Evolutionary conservation across 768 basidiomycete genomes (phyloP), one percentile per base, ranked within the genome.

Genomic region (Stropharia rugosoannulata): DNA sequence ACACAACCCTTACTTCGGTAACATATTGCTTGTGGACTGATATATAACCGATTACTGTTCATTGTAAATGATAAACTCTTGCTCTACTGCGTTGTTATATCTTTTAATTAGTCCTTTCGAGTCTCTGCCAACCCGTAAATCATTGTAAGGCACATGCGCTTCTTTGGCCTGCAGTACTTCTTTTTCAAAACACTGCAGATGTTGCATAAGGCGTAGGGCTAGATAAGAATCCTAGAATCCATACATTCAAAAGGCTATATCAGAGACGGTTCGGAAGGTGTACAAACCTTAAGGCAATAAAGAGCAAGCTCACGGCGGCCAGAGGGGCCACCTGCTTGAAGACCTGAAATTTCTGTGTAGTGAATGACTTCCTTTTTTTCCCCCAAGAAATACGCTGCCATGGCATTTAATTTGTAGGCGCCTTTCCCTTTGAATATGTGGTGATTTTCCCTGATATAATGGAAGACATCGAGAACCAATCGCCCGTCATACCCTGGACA

Each of bases 361-460:
- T 94, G 90, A 19, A 98, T 93, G 58, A 96, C 95, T 67, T 97
- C 96, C 69, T 98, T 98, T 68, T 93, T 92, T 70, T 98, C 92
- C 25, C 92, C 91, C 3, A 98, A 77, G 69, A 96, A 97, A 61
- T 92, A 89, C 9, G 89, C 86, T 63, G 95, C 95, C 50, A 97
- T 93, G 7, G 90, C 86, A 68, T 95, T 94, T 63, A 98, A 85
- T 15, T 93, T 93, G 69, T 95, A 96, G 59, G 88, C 91, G 10
- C 95, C 86, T 2, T 94, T 73, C 64, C 95, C 96, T 27, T 50
- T 32, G 2, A 62, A 48, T 11, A 44, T 54, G 1, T 54, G 57
- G 75, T 95, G 86, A 67, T 95, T 92, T 59, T 95, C 85, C 62
- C 95, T 93, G 88, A 98, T 95, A 69, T 91, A 92, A 60, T 95